Evolutionary conservation across 2,329 filamentous ascomycete genomes (phyloP), one percentile per base, ranked within the genome.

Genomic region (Exserohilum turcica): DNA sequence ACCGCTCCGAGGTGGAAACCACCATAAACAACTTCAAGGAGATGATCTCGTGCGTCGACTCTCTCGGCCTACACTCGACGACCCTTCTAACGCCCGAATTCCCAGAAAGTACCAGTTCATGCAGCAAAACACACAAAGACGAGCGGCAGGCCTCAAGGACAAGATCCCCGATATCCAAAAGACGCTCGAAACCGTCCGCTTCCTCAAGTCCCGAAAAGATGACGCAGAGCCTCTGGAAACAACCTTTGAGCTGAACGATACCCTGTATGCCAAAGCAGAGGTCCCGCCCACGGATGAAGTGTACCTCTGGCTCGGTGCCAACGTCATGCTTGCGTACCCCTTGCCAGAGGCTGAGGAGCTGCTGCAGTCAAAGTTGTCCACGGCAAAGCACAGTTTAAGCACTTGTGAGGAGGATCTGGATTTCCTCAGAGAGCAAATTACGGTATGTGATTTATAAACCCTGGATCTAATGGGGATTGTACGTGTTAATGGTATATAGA

Each of bases 91-190:
- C 57, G 46, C 16, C 4, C 3, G 6, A 10, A 16, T 16, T 15
- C 13, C n/a, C 51, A 96, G 92, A 66, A 99, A 99, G 83, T 99
- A 99, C 80, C 94, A 97, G 76, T 99, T 97, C 79, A 99, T 99
- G 94, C 92, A 97, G 78, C 82, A 89, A 73, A 97, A 96, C 76
- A 90, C 94, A 54, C 89, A 96, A 75, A 84, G 91, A 59, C 85
- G 94, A 42, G 88, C 90, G 47, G 81, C 83, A 3, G 92, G 92
- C 2, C 79, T 99, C 50, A 90, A 88, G 70, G 92, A 97, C 71
- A 99, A 97, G 80, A 92, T 99, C 63, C 94, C 94, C 0, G 94
- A 99, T 74, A 97, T 99, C 61, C 87, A 91, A 68, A 97, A 97
- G 81, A 97, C 94, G 0, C 78, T 97, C 54, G 93, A 97, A 55